Conservation (phyloP, 345 rosid species). For the Rhodomyrtus tomentosa region DNA sequence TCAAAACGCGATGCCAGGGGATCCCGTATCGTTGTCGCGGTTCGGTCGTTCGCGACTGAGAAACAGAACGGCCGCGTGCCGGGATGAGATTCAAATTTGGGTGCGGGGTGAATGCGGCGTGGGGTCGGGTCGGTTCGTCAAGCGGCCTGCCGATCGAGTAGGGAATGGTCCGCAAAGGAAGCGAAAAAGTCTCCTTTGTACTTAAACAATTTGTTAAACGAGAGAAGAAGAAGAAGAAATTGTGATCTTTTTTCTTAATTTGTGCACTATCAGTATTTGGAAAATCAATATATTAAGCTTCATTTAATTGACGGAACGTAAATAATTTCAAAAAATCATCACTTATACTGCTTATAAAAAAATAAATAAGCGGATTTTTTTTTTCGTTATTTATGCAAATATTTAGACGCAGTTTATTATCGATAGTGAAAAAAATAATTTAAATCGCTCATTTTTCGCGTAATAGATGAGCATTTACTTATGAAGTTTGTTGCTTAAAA, state of each 20-base stretch:
- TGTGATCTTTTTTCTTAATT: not conserved
- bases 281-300: not conserved
- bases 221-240: not conserved
- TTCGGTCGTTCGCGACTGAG: not conserved
- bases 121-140: not conserved
- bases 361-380: too few species aligned
- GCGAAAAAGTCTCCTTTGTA: not conserved
- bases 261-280: not conserved
- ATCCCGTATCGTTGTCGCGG: not conserved
- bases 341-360: too few species aligned
- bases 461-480: too few species aligned
- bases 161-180: not conserved
- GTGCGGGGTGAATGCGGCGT: not conserved
- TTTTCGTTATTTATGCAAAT: too few species aligned
- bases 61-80: not conserved
- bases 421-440: too few species aligned
- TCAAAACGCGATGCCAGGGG: not conserved
- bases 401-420: too few species aligned
- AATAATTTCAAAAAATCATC: too few species aligned
- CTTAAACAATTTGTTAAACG: not conserved
- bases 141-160: not conserved
- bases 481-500: too few species aligned
- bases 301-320: too few species aligned
- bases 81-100: not conserved
- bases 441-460: too few species aligned